A percentile compares a stretch with the other conserved stretches of the same genome.
These are phyloP conservation scores for Talaromyces marneffei DNA, from an alignment of 2,329 filamentous ascomycete genomes.

Conservation along the genomic window DNA sequence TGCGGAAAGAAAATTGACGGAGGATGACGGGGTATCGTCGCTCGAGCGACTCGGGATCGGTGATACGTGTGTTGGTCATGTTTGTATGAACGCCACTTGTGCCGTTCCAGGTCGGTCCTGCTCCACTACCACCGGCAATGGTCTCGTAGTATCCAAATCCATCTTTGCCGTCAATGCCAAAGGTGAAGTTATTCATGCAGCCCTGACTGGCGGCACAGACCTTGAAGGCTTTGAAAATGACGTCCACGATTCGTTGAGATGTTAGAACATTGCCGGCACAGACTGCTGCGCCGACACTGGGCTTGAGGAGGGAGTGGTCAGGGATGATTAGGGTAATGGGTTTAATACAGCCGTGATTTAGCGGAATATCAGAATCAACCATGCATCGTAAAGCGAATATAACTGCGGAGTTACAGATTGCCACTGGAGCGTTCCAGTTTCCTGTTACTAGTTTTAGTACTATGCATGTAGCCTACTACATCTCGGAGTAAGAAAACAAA, in stretches of 20 bases:
- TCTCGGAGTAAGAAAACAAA: neutral
- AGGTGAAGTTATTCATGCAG: conserved; percentile 26
- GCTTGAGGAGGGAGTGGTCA: neutral
- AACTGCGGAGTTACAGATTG: conserved; percentile 3
- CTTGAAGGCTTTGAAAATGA: conserved; percentile 30
- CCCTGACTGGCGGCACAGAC: conserved; percentile 25
- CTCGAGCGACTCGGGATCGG: conserved; percentile 1
- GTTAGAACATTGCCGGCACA: conserved; percentile 24
- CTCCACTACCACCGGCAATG: conserved; percentile 3
- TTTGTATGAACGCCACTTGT: conserved; percentile 9
- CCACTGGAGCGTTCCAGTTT: conserved; percentile 6
- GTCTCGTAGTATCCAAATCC: conserved; percentile 15
- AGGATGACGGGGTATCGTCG: conserved; percentile 5
- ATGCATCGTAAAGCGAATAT: conserved; percentile 7
- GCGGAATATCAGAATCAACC: conserved; percentile 6
- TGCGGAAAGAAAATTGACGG: neutral
- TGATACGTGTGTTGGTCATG: conserved; percentile 10
- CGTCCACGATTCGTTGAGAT: conserved; percentile 26
- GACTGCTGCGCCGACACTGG: conserved; percentile 20
- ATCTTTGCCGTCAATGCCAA: conserved; percentile 20
- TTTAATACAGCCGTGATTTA: conserved; percentile 5
- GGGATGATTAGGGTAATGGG: conserved; percentile 4
- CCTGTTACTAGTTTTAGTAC: neutral
- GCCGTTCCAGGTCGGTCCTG: conserved; percentile 4
- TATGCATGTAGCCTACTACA: neutral